phyloP scores from a whole-genome alignment of 306 rosid species.

The Arachis hypogaea region DNA sequence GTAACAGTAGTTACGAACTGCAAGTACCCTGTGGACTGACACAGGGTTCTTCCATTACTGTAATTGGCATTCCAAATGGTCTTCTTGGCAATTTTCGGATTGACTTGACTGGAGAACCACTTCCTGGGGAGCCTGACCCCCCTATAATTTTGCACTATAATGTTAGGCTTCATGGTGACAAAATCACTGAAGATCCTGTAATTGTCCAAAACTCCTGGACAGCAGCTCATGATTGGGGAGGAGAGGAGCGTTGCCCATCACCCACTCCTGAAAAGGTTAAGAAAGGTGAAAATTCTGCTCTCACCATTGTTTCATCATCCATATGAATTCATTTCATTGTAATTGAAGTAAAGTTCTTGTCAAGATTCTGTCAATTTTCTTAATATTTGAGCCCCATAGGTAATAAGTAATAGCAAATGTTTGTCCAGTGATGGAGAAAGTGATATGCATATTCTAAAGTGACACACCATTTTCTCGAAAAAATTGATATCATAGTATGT shows the following conservation, averaged over 20 bases:
- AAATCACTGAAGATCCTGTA: slow-evolving; percentile 93
- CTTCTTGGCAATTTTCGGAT: slow-evolving; percentile 85
- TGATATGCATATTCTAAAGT: slow-evolving; percentile 24
- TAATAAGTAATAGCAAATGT: slow-evolving; percentile 3
- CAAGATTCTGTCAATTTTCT: slow-evolving; percentile 20
- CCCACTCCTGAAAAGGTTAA: slow-evolving; percentile 70
- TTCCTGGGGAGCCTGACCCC: slow-evolving; percentile 98
- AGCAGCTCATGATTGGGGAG: slow-evolving; percentile 93
- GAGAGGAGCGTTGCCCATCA: slow-evolving; percentile 95
- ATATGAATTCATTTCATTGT: slow-evolving; percentile 18
- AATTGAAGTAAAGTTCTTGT: slow-evolving; percentile 25
- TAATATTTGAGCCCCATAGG: slow-evolving; percentile 13
- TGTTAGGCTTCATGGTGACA: slow-evolving; percentile 95
- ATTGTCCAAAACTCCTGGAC: slow-evolving; percentile 99
- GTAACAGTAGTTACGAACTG: slow-evolving; percentile 61
- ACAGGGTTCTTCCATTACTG: slow-evolving; percentile 90
- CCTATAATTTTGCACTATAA: slow-evolving; percentile 93
- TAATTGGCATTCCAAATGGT: slow-evolving; percentile 90
- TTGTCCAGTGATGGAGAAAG: slow-evolving; percentile 8
- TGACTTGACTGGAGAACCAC: slow-evolving; percentile 87
- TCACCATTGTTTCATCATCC: slow-evolving; percentile 22
- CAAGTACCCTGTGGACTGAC: slow-evolving; percentile 93
- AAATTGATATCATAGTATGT: slow-evolving; percentile 11
- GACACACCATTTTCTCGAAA: not conserved
- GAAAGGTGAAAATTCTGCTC: slow-evolving; percentile 59